phyloP scores from a whole-genome alignment of 805 yeast species.

The Hanseniaspora nectarophila region DNA sequence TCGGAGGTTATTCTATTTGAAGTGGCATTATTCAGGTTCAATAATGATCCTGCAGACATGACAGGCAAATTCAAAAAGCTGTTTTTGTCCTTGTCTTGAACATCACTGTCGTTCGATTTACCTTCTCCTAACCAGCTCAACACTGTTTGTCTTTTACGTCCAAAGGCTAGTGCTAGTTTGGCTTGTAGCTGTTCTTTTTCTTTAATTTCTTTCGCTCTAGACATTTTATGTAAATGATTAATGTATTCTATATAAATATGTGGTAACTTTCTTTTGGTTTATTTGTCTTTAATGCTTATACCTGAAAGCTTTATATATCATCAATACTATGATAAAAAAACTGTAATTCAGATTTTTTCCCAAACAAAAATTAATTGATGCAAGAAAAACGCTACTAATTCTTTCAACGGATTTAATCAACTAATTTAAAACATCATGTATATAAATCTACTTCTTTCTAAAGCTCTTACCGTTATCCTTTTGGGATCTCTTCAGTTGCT shows the following conservation, averaged over 20 bases:
- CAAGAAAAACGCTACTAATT: too few species aligned
- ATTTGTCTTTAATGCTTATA: too few species aligned
- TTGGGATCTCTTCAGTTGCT: conserved; percentile 25
- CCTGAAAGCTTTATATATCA: too few species aligned
- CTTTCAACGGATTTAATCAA: background rate
- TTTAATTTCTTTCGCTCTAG: conserved; percentile 27
- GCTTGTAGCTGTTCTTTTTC: conserved; percentile 28
- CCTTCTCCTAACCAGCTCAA: conserved; percentile 22
- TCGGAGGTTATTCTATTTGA: background rate
- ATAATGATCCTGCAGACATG: conserved; percentile 26
- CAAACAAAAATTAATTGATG: too few species aligned
- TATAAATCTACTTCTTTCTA: background rate
- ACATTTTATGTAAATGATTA: conserved; percentile 23
- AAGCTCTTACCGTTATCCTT: conserved; percentile 21
- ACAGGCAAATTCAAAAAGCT: conserved; percentile 27
- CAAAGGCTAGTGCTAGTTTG: conserved; percentile 24
- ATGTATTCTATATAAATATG: too few species aligned
- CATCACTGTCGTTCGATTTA: background rate
- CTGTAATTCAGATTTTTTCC: too few species aligned
- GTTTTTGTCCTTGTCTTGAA: conserved; percentile 18
- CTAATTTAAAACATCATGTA: background rate
- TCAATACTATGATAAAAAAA: too few species aligned
- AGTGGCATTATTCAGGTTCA: conserved; percentile 18
- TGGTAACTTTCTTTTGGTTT: too few species aligned
- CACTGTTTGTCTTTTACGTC: conserved; percentile 20